Base-by-base conservation (phyloP, 148 eudicot species). In the Oxyria digyna region DNA sequence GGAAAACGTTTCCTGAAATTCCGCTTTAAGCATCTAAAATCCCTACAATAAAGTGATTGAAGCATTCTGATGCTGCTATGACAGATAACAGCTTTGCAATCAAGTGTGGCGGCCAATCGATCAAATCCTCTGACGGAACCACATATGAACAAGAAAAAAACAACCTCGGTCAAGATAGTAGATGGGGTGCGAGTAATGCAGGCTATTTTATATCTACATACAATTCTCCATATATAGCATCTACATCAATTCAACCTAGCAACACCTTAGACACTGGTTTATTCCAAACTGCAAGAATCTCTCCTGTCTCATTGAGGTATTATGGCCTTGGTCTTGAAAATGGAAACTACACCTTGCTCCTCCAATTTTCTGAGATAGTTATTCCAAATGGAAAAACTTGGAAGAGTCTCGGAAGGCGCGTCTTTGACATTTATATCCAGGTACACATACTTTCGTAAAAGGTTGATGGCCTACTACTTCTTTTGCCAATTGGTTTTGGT, bases 371-470 rank as follows among this genome's bases (percentile, higher is more conserved):
- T 1, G 68, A 65, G 45, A 4, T 65, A 20, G 43, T 37, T 7
- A 65, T 65, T 37, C 68, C 35, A 35, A 75, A 80, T 70, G 68
- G 82, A 33, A 21, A 35, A 18, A 72, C 72, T 43, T 88, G 90
- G 90, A 71, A 12, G 77, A 82, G 91, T 67, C 85, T 81, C 71
- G 97, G 92, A 73, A 83, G 85, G 73, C 96, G 97, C 40, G 79
- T 90, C 29, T 94, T 94, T 76, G 96, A 94, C 63, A 85, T 94
- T 54, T 80, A 78, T 59, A 78, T 88, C 57, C 97, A 90, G 97
- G 99, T 90, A 76, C 59, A 17, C 64, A 57, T 21, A n/a, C n/a
- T n/a, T n/a, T n/a, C n/a, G n/a, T n/a, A n/a, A n/a, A n/a, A n/a
- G n/a, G n/a, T n/a, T n/a, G n/a, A n/a, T n/a, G n/a, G 38, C 38